Evolutionary conservation across 306 rosid species (phyloP), one percentile per base, ranked within the genome.

Genomic region (Quercus gilva): DNA sequence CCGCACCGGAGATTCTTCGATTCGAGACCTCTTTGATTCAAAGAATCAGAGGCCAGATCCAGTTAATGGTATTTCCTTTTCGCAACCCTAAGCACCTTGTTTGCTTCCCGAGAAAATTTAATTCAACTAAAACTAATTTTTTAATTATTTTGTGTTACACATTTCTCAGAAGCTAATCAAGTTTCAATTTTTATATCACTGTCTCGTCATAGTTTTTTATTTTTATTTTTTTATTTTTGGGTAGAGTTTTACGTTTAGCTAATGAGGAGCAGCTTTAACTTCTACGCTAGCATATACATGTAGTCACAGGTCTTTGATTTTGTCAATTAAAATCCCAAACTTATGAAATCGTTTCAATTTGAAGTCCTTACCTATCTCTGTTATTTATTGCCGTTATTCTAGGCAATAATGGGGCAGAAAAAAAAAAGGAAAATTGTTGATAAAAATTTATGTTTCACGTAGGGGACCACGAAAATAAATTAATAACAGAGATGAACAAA

Each of bases 1-100:
- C 92, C 4, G 89, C 90, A 3, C 92, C 92, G 31, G 90, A 89
- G 83, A 83, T 94, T 83, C 89, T 94, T 64, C 92, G 78, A 21
- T 94, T 78, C 79, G 88, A 92, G 87, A 53, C 79, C 19, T 84
- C 84, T 61, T 80, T 94, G 87, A 79, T 91, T 77, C 19, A 35
- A 79, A 89, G 97, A 64, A 81, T 91, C 71, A 80, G 35, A 52
- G 94, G 79, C 58, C 97, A 92, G 85, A 88, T 92, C 82, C 88
- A 88, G 60, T 76, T 90, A 74, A 86, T 90, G 97, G 98, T 94
- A 63, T 4, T 45, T 15, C 69, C 13, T 51, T 11, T 11, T 19
- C 35, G n/a, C 78, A 82, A 61, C 77, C 76, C 85, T 71, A 69
- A 18, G 49, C 55, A 20, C 11, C 31, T 51, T 78, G 55, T 49